A percentile compares a stretch with the other conserved stretches of the same genome.
phyloP scores from a whole-genome alignment of 208 protist species.

The Leishmania tarentolae region DNA sequence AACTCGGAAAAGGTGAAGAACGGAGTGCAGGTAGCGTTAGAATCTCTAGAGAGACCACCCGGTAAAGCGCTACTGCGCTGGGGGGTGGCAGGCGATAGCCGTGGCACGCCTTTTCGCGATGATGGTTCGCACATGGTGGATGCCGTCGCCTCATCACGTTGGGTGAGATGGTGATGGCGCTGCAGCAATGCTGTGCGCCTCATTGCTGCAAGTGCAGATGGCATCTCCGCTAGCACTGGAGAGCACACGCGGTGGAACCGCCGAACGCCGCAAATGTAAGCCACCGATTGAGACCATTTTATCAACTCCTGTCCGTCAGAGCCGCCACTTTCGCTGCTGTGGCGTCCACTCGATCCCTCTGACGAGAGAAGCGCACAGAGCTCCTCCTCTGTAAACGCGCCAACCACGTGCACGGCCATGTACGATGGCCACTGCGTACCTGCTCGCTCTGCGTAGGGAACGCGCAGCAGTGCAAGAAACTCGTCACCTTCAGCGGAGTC shows the following conservation, averaged over 20 bases:
- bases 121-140: not conserved
- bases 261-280: conserved; percentile 45
- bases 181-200: conserved; percentile 17
- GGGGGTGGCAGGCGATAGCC: not conserved
- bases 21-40: not conserved
- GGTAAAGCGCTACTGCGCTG: not conserved
- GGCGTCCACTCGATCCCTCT: not conserved
- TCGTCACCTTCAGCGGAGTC: conserved; percentile 1
- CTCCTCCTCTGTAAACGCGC: conserved; percentile 12
- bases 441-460: not conserved
- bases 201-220: conserved; percentile 35
- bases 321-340: not conserved
- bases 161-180: not conserved
- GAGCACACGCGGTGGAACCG: conserved; percentile 55
- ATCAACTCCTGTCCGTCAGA: not conserved
- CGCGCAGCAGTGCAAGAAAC: conserved; percentile 15
- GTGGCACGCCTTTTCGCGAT: not conserved
- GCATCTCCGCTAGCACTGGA: conserved; percentile 24
- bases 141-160: not conserved
- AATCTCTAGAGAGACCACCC: not conserved
- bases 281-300: conserved; percentile 14
- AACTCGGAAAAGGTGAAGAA: conserved; percentile 82
- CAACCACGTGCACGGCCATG: conserved; percentile 34
- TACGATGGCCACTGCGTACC: conserved; percentile 18
- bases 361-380: conserved; percentile 9